A percentile compares a stretch with the other conserved stretches of the same genome.
Evolutionary conservation across 176 grass and related monocot species (phyloP).

Genomic region (Oryza nivara): DNA sequence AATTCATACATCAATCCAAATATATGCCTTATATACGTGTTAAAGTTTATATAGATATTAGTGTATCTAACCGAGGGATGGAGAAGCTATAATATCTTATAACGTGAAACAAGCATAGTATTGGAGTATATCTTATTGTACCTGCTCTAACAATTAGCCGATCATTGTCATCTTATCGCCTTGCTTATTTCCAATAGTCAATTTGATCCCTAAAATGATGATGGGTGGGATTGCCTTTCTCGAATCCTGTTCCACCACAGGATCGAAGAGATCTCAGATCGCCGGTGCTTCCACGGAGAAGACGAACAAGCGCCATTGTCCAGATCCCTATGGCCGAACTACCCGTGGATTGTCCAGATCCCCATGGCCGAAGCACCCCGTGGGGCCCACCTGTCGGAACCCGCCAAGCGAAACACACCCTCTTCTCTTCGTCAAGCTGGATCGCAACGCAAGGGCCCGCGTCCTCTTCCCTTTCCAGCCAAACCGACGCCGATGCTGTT

Average conservation of each 20-base stretch:
- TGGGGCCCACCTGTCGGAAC: not conserved
- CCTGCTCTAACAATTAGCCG: too few relatives aligned
- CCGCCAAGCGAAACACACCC: not conserved
- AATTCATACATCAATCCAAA: too few relatives aligned
- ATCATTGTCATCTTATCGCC: too few relatives aligned
- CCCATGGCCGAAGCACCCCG: not conserved
- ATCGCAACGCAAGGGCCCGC: not conserved
- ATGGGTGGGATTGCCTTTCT: not conserved
- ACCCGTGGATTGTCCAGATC: not conserved
- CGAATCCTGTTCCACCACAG: not conserved
- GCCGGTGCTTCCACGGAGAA: not conserved
- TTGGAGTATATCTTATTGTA: accelerated
- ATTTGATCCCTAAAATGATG: too few relatives aligned
- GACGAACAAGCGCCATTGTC: not conserved
- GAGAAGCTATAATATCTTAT: too few relatives aligned
- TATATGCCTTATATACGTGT: too few relatives aligned
- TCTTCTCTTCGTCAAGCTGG: not conserved
- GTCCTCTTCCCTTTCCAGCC: not conserved
- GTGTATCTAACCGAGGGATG: too few relatives aligned
- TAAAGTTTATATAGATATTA: too few relatives aligned
- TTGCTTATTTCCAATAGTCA: too few relatives aligned
- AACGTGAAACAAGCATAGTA: too few relatives aligned
- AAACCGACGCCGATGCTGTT: not conserved
- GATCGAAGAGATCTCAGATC: not conserved
- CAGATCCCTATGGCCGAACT: not conserved